phyloP scores from a whole-genome alignment of 208 protist species.

The Phytomonas sp. region DNA sequence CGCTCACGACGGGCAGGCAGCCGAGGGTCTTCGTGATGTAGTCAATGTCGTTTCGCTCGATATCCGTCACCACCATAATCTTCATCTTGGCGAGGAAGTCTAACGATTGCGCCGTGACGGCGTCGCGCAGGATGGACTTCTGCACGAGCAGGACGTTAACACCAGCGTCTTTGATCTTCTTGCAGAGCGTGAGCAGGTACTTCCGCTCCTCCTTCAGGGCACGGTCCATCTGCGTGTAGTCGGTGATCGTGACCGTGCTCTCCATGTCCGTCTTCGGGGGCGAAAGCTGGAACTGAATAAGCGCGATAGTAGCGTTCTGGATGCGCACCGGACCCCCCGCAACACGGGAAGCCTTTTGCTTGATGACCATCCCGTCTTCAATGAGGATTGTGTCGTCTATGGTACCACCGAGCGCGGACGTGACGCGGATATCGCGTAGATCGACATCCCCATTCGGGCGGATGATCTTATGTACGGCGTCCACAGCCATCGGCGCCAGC shows the following conservation, averaged over 20 bases:
- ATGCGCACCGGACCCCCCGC: conserved; percentile 91
- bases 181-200: conserved; percentile 97
- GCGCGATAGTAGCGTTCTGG: conserved; percentile 97
- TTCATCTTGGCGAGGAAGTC: conserved; percentile 99
- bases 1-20: conserved; percentile 94
- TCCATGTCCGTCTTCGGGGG: conserved; percentile 99
- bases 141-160: conserved; percentile 99
- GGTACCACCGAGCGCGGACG: conserved; percentile 91
- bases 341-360: conserved; percentile 85
- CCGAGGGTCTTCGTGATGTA: conserved; percentile 98
- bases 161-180: conserved; percentile 96
- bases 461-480: conserved; percentile 92
- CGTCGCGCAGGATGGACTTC: conserved; percentile 98
- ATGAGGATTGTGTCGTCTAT: conserved; percentile 98
- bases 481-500: conserved; percentile 98
- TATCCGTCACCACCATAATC: conserved; percentile 98
- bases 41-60: conserved; percentile 98
- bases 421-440: conserved; percentile 94
- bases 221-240: conserved; percentile 98
- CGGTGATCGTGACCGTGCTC: conserved; percentile 92
- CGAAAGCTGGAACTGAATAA: conserved; percentile 99
- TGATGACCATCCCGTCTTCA: conserved; percentile 90
- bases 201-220: conserved; percentile 96
- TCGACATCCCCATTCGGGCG: conserved; percentile 93
- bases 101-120: conserved; percentile 96